phyloP scores from a whole-genome alignment of 2,329 filamentous ascomycete species.

The Colletotrichum simmondsii region DNA sequence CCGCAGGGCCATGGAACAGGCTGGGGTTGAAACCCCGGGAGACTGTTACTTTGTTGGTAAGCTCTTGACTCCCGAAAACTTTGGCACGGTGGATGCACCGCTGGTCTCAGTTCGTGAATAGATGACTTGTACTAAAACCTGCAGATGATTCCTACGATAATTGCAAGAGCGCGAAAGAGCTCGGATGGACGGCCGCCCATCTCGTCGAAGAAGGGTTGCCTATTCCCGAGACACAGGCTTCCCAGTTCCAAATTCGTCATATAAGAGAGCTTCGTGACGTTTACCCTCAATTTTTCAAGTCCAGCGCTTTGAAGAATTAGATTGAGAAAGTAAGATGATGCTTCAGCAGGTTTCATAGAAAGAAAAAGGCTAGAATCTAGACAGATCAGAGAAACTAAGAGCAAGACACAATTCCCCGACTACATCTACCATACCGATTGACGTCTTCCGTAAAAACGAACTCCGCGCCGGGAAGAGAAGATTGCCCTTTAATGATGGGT shows the following conservation, averaged over 20 bases:
- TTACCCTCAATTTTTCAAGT: conserved; percentile 90
- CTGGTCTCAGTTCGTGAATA: not conserved
- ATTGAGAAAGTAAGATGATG: not conserved
- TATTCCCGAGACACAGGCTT: conserved; percentile 71
- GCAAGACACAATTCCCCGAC: too few species aligned
- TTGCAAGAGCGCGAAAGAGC: conserved; percentile 77
- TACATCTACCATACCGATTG: too few species aligned
- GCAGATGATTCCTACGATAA: conserved; percentile 89
- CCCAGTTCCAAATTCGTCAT: conserved; percentile 78
- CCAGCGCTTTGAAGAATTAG: conserved; percentile 30
- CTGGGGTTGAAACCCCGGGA: conserved; percentile 72
- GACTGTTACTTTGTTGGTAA: conserved; percentile 93
- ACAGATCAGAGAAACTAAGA: too few species aligned
- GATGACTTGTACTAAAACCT: not conserved
- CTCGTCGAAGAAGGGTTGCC: conserved; percentile 81
- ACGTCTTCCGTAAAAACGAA: too few species aligned
- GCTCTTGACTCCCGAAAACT: conserved; percentile 44
- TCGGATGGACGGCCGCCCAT: conserved; percentile 90
- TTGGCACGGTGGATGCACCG: not conserved
- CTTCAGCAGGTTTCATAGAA: not conserved
- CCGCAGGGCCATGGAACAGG: conserved; percentile 87
- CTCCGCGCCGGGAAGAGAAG: too few species aligned
- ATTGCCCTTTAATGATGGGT: too few species aligned
- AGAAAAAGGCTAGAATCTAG: not conserved
- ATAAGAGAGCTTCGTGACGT: conserved; percentile 79